These are phyloP conservation scores for Fusarium gaditjirri DNA, from an alignment of 2,329 filamentous ascomycete species.

Conservation along the genomic window DNA sequence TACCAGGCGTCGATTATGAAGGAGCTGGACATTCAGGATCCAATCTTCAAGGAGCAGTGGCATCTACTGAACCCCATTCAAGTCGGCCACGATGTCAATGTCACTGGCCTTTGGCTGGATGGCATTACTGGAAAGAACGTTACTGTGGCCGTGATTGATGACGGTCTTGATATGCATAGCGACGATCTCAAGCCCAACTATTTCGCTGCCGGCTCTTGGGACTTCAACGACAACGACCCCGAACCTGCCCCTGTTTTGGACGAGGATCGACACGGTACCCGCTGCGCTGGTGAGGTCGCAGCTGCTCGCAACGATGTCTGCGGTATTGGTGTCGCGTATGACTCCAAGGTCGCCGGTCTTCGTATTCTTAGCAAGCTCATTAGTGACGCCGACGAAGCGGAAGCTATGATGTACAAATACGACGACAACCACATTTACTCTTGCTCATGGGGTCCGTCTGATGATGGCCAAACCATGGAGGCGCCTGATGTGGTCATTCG, in stretches of 20 bases:
- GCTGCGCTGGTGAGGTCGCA: constrained; percentile 93
- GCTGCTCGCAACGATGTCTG: constrained; percentile 94
- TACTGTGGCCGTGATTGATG: constrained; percentile 94
- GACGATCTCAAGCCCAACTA: constrained; percentile 93
- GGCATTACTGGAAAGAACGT: constrained; percentile 90
- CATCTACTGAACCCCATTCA: constrained; percentile 88
- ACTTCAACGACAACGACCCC: constrained; percentile 88
- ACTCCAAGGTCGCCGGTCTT: constrained; percentile 88
- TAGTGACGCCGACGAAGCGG: constrained; percentile 89
- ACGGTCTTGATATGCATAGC: constrained; percentile 96
- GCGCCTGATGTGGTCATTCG: constrained; percentile 89
- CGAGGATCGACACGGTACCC: constrained; percentile 91
- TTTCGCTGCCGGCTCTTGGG: constrained; percentile 90
- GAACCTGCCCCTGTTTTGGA: constrained; percentile 84
- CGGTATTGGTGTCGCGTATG: constrained; percentile 94
- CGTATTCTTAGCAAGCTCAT: constrained; percentile 93
- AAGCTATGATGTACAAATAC: constrained; percentile 91
- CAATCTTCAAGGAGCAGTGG: constrained; percentile 95
- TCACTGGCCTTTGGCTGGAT: constrained; percentile 91
- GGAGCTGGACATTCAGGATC: constrained; percentile 81
- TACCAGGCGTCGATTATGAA: constrained; percentile 70
- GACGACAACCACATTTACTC: constrained; percentile 97
- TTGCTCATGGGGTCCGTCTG: constrained; percentile 97
- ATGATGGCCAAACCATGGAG: constrained; percentile 95
- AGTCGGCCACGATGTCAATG: constrained; percentile 90